Conservation (phyloP, 257 asterid species). For the Petunia secreta region DNA sequence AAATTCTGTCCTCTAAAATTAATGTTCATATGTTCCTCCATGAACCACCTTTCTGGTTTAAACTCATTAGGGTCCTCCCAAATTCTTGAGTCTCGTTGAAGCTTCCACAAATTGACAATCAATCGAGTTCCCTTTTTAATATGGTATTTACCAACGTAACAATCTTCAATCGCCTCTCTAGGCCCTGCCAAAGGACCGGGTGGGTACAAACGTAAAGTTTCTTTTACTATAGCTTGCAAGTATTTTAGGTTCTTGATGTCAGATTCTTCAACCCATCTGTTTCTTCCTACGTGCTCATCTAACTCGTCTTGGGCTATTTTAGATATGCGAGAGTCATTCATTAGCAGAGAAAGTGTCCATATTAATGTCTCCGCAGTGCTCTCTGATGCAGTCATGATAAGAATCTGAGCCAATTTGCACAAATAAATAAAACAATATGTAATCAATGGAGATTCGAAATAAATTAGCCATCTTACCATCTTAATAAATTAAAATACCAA, state of each 20-base stretch:
- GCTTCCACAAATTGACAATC: slow-evolving; percentile 53
- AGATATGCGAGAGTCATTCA: slow-evolving; percentile 40
- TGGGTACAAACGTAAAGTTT: slow-evolving; percentile 62
- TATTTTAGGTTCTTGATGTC: slow-evolving; percentile 49
- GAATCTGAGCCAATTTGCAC: slow-evolving; percentile 34
- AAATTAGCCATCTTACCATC: not conserved
- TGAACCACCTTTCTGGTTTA: slow-evolving; percentile 59
- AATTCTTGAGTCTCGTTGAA: slow-evolving; percentile 54
- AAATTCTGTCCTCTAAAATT: slow-evolving; percentile 43
- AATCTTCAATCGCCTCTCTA: slow-evolving; percentile 50
- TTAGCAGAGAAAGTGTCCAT: slow-evolving; percentile 57
- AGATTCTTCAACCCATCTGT: slow-evolving; percentile 56
- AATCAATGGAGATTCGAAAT: not conserved
- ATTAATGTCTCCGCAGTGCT: slow-evolving; percentile 58
- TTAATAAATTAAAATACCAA: too few relatives aligned
- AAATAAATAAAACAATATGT: not conserved
- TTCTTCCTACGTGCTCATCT: slow-evolving; percentile 40
- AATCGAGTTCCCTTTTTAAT: slow-evolving; percentile 59
- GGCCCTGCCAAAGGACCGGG: slow-evolving; percentile 68
- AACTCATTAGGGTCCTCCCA: slow-evolving; percentile 52
- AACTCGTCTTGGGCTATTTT: slow-evolving; percentile 49
- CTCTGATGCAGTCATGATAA: slow-evolving; percentile 56
- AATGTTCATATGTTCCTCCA: slow-evolving; percentile 23
- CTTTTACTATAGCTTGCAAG: slow-evolving; percentile 56
- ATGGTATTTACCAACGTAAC: slow-evolving; percentile 33